These are phyloP conservation scores for Quercus berberidifolia DNA, from an alignment of 306 rosid species.

Conservation along the genomic window DNA sequence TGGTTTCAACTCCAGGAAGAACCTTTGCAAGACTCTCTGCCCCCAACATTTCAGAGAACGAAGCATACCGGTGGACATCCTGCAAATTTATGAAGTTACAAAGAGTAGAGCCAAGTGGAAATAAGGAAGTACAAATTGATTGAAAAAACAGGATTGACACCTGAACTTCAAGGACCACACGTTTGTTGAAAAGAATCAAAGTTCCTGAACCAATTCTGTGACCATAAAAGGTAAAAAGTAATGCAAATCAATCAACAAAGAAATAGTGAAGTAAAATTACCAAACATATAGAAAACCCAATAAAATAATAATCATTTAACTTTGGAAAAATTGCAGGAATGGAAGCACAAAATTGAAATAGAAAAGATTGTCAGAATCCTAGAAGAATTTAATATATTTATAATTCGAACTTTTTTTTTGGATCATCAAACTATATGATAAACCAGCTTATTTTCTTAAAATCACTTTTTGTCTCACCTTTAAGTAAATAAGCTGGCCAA, in stretches of 20 bases:
- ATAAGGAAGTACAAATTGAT: neutral
- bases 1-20: no score
- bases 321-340: neutral
- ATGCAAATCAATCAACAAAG: neutral
- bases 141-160: conserved; percentile 18
- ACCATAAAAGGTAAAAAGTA: neutral
- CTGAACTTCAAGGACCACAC: conserved; percentile 62
- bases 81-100: conserved; percentile 23
- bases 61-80: conserved; percentile 51
- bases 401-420: no score
- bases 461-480: no score
- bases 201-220: conserved; percentile 57
- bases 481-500: neutral
- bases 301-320: neutral
- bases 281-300: neutral
- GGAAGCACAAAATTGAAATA: neutral
- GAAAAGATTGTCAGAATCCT: no score
- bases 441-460: no score
- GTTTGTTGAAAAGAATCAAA: conserved; percentile 51
- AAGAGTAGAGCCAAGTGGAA: conserved; percentile 22
- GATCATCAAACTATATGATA: no score
- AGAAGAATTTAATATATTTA: no score
- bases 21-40: no score
- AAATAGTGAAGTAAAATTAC: conserved; percentile 9
- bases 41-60: conserved; percentile 51